Evolutionary conservation across 495 filamentous ascomycete genomes (phyloP), one percentile per base, ranked within the genome.

Genomic region (Podospora conica): DNA sequence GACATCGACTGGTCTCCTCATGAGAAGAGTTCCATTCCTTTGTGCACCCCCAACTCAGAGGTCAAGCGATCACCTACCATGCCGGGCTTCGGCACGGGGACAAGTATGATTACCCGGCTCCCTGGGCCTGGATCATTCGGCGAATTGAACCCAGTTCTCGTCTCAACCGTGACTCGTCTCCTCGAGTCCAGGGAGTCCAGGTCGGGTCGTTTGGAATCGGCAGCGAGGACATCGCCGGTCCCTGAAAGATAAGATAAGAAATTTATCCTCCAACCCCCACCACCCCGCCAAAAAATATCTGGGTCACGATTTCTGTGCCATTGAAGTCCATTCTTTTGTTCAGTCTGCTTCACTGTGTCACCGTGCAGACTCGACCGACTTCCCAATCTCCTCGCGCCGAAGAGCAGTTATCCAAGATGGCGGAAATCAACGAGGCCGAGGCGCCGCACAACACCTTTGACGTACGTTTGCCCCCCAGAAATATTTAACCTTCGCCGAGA

Each of bases 391-490:
- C 40, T 48, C 40, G 40, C 40, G 15, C 40, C 40, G 33, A n/a
- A 48, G 15, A 48, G 40, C 40, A n/a, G 6, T 48, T 48, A 48
- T 48, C 23, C 64, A 56, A 66, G n/a, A 66, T 66, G 65, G 29
- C 65, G 20, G 60, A 58, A 20, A 54, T n/a, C 15, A 66, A 62
- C 3, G 65, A 66, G 60, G 65, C 60, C 53, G 65, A 61, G 58
- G 65, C 65, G 53, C 65, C 65, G 23, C 65, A 66, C 54, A 63
- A 66, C 28, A 61, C 59, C 58, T 66, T 66, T 63, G 65, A 66
- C 60, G 65, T 66, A 58, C 48, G 65, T 66, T 28, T 31, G 31
- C n/a, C 28, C 53, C 61, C 28, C 10, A 58, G 24, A 21, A 11
- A 22, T 9, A 58, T 9, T 29, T n/a, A n/a, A n/a, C n/a, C n/a